A percentile compares a stretch with the other conserved stretches of the same genome.
These are phyloP conservation scores for Dactylorhiza incarnata DNA, from an alignment of 106 monocot species.

Conservation along the genomic window DNA sequence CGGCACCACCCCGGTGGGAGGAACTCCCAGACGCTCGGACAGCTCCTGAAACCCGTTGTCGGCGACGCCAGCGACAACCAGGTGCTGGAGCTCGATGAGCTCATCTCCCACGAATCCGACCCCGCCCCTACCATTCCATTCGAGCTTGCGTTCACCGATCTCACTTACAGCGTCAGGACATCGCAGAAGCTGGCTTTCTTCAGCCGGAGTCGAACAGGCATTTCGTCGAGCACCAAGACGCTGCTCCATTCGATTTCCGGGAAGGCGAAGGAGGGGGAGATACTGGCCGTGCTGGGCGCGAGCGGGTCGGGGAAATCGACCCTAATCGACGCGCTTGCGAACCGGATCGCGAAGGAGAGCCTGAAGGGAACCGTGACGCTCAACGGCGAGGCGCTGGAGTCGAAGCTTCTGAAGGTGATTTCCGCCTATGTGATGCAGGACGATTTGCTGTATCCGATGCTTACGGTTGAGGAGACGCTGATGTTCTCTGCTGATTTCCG, in stretches of 20 bases:
- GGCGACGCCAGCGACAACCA: constrained; percentile 11
- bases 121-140: constrained; percentile 12
- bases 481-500: constrained; percentile 81
- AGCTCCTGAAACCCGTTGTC: constrained; percentile 53
- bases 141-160: constrained; percentile 61
- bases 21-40: constrained; percentile 33
- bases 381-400: constrained; percentile 53
- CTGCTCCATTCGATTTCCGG: constrained; percentile 67
- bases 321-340: constrained; percentile 84
- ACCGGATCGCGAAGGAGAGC: constrained; percentile 52
- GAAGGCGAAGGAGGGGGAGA: constrained; percentile 78
- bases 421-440: constrained; percentile 84
- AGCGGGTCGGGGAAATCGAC: constrained; percentile 86
- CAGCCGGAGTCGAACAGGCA: neutral
- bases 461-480: constrained; percentile 83
- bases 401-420: constrained; percentile 50
- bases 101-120: neutral
- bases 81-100: constrained; percentile 28
- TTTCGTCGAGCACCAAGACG: constrained; percentile 17
- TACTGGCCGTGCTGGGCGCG: constrained; percentile 77
- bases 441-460: constrained; percentile 78
- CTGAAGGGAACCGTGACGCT: constrained; percentile 50
- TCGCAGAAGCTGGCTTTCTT: constrained; percentile 23
- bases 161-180: constrained; percentile 60
- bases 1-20: neutral